Evolutionary conservation across 129 eudicot species (phyloP), one percentile per base, ranked within the genome.

Genomic region (Ambrosia artemisiifolia): DNA sequence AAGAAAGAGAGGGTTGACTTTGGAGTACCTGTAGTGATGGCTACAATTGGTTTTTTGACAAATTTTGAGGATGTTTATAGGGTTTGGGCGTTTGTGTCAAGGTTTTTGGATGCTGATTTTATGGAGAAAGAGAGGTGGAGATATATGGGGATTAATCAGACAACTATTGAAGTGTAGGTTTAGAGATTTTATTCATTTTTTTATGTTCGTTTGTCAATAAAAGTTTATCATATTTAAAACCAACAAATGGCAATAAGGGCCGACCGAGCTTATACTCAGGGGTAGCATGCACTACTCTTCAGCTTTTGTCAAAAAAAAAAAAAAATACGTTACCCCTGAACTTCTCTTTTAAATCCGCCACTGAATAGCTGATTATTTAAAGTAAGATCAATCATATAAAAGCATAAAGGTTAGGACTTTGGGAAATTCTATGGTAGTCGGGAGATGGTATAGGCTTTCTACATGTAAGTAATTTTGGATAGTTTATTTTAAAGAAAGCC

Each of bases 71-170:
- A 94, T 65, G 75, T 81, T 75, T 85, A 87, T 49, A 84, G 76
- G 65, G 44, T 90, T n/a, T 90, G 98, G 98, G 78, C 51, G 28
- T 94, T 94, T 48, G 86, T 83, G 55, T 74, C 98, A 1, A 67
- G 83, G 65, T 94, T 90, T 73, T 69, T 90, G 81, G 96, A 94
- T 90, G 96, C 98, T 7, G 98, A 90, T 83, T 90, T 83, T 79
- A 96, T 89, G 62, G 96, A 93, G 90, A 93, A 89, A 79, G 98
- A 93, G 69, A 71, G 90, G 36, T 89, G 98, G 98, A 88, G 96
- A 64, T 93, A 93, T 70, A 85, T 63, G 88, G 96, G 92, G 67
- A 88, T 92, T 73, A 92, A 92, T 81, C 91, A 83, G 65, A 85
- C 83, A 10, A 87, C 92, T 10, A 83, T 92, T 73, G 96, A 87